Conservation (phyloP, 768 basidiomycete species). For the Pulveroboletus sp. region DNA sequence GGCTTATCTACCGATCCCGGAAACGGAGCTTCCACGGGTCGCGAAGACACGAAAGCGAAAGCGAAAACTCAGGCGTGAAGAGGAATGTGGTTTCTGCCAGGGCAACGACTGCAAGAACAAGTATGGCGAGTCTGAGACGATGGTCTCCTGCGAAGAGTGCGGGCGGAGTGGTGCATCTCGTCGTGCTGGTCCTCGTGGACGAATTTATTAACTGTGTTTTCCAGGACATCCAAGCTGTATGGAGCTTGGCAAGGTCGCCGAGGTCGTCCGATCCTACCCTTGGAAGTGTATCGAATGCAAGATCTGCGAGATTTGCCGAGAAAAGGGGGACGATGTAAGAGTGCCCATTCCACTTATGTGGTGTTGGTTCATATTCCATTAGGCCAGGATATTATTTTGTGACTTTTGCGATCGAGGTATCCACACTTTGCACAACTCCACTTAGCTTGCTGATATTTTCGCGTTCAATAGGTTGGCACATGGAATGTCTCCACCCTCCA, state of each 20-base stretch:
- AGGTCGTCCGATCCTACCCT: slow-evolving; percentile 62
- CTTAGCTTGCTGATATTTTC: slow-evolving; percentile 2
- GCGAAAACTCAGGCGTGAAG: slow-evolving; percentile 47
- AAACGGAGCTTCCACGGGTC: slow-evolving; percentile 37
- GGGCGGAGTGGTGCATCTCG: slow-evolving; percentile 67
- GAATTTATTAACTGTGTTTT: not conserved
- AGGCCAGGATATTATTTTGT: slow-evolving; percentile 85
- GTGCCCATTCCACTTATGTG: slow-evolving; percentile 8
- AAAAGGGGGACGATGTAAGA: slow-evolving; percentile 88
- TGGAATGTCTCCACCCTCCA: slow-evolving; percentile 72
- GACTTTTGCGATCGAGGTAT: slow-evolving; percentile 90
- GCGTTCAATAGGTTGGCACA: slow-evolving; percentile 65
- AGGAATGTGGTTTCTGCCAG: slow-evolving; percentile 74
- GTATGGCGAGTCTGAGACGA: slow-evolving; percentile 50
- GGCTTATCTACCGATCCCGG: slow-evolving; percentile 47
- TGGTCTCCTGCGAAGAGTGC: slow-evolving; percentile 80
- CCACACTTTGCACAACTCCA: slow-evolving; percentile 7
- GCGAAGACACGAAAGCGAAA: slow-evolving; percentile 46
- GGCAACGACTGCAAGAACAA: slow-evolving; percentile 61
- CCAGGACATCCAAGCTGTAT: slow-evolving; percentile 87
- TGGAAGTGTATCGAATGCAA: slow-evolving; percentile 95
- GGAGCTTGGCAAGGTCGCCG: slow-evolving; percentile 52
- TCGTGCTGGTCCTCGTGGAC: not conserved
- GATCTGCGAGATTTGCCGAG: slow-evolving; percentile 79
- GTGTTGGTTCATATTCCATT: slow-evolving; percentile 17